Evolutionary conservation across 2,329 filamentous ascomycete genomes (phyloP), one percentile per base, ranked within the genome.

Genomic region (Penicillium sp.): DNA sequence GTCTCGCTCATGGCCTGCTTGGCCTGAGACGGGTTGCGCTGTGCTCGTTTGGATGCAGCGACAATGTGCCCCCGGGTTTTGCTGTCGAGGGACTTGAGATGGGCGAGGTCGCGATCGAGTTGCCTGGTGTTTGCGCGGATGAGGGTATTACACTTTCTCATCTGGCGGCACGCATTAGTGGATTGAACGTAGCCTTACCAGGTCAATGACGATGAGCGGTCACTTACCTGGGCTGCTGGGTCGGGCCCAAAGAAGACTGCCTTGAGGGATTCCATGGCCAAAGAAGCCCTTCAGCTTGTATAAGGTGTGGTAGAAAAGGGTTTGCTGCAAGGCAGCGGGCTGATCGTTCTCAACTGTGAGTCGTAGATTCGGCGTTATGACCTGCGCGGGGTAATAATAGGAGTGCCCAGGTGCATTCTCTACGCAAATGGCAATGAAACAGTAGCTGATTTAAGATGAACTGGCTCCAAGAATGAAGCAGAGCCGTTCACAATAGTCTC

Each of bases 131-230:
- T 96, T 67, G 84, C 77, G 53, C 92, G 89, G 63, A 98, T 87
- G 54, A 97, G 82, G 54, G 83, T 78, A 72, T 96, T 95, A 74
- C 92, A 97, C 84, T 96, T 97, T 56, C 91, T 86, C 74, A 93
- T 86, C 92, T 98, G 63, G 35, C 42, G 42, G 48, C 42, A 38
- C 15, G 6, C 46, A 50, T 64, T 18, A 57, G 55, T 48, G 12
- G 37, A 24, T 42, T 46, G 23, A 23, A 39, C 15, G 38, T 38
- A 9, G 20, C 6, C 25, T 46, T 13, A 29, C 15, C n/a, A 13
- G 28, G n/a, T 2, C 23, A n/a, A 9, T 28, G 35, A 20, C n/a
- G 23, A 44, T 20, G 44, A 44, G 33, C 27, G 43, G 20, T 10
- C 33, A 42, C 78, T 59, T 77, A 95, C 92, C 80, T 98, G 92